Conservation (phyloP, 129 eudicot genomes). For the Flaveria linearis region DNA sequence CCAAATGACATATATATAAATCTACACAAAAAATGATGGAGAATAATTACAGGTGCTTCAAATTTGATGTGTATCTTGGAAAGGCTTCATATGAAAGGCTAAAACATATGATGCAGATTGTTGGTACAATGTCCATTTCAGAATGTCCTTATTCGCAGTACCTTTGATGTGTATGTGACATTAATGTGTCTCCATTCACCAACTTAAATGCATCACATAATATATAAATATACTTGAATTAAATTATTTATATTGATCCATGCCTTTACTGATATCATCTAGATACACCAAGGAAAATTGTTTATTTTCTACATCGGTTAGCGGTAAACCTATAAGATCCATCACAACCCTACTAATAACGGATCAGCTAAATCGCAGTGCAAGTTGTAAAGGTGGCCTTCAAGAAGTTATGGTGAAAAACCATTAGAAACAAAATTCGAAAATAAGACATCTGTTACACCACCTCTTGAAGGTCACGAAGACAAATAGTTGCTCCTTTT, state of each 20-base stretch:
- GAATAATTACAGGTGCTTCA: background rate
- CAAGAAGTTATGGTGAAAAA: no score
- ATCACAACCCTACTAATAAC: no score
- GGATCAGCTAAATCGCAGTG: no score
- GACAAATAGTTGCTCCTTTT: constrained; percentile 1
- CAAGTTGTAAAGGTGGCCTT: no score
- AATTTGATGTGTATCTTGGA: constrained; percentile 16
- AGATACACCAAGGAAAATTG: background rate
- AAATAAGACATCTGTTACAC: no score
- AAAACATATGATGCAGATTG: constrained; percentile 24
- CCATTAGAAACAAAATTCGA: no score
- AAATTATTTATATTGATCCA: background rate
- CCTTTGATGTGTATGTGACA: constrained; percentile 28
- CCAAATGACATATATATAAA: constrained; percentile 1
- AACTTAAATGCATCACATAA: constrained; percentile 29
- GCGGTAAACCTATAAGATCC: no score
- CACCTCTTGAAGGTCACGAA: background rate
- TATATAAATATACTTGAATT: background rate
- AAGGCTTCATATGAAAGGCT: constrained; percentile 27
- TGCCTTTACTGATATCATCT: background rate
- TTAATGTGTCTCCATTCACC: constrained; percentile 30
- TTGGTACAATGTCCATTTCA: constrained; percentile 45
- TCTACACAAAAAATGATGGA: background rate
- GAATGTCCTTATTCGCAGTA: constrained; percentile 26
- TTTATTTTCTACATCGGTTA: no score